Evolutionary conservation across 1,284 basidiomycete genomes (phyloP).

Genomic region (Cutaneotrichosporon dermatis): DNA sequence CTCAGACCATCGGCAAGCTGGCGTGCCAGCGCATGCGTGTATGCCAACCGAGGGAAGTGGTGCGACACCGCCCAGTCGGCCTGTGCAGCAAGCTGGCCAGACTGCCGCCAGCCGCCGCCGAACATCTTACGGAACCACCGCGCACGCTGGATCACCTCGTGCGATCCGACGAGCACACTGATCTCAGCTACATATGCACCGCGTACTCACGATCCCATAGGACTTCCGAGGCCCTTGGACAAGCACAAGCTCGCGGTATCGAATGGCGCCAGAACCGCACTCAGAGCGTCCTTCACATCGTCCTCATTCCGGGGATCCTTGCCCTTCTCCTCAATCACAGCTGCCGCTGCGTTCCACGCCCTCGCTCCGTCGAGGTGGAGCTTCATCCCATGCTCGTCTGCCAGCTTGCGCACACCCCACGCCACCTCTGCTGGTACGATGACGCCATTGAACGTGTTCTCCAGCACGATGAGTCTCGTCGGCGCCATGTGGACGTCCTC

Average conservation of each 20-base stretch:
- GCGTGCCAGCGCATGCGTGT: conserved; percentile 70
- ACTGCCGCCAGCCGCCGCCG: conserved; percentile 93
- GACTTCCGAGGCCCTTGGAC: conserved; percentile 92
- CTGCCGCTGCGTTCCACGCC: conserved; percentile 82
- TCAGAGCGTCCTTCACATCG: conserved; percentile 50
- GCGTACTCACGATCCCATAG: conserved; percentile 64
- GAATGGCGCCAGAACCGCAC: conserved; percentile 82
- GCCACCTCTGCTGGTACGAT: conserved; percentile 90
- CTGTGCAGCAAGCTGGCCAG: conserved; percentile 71
- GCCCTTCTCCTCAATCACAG: conserved; percentile 61
- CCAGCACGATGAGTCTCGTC: conserved; percentile 74
- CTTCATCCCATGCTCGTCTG: conserved; percentile 62
- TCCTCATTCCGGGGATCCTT: conserved; percentile 49
- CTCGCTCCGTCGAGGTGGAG: conserved; percentile 91
- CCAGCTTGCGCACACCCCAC: conserved; percentile 73
- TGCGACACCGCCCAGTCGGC: conserved; percentile 81
- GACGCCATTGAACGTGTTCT: conserved; percentile 88
- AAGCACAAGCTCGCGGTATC: conserved; percentile 90
- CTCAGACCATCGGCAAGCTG: conserved; percentile 69
- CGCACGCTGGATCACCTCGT: conserved; percentile 70
- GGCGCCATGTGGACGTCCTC: conserved; percentile 73
- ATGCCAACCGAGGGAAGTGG: conserved; percentile 70
- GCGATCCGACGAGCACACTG: conserved; percentile 70
- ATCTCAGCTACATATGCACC: no score
- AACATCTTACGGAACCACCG: conserved; percentile 89